Evolutionary conservation across 2,329 filamentous ascomycete species (phyloP), one percentile per base, ranked within the genome.

Genomic region (Botrytis aclada): DNA sequence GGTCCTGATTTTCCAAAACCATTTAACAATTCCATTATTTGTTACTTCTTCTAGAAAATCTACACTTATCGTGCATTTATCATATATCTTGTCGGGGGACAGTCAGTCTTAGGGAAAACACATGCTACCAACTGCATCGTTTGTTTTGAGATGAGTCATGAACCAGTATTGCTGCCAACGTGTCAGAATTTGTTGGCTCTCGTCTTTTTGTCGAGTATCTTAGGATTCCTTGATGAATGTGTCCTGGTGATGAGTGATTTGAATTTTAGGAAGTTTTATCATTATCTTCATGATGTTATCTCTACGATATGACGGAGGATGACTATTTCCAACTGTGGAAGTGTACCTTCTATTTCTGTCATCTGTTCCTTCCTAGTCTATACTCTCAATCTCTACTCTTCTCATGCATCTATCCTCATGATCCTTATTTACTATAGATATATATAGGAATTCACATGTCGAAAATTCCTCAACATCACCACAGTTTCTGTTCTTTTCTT

Each of bases 261-360:
- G 16, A 18, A 25, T n/a, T 41, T 2, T 9, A 22, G 47, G 32
- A 39, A 20, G 9, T 5, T 18, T 18, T 39, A 41, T 64, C 16
- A 22, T 25, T 37, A 9, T 22, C 8, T 34, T 25, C 32, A 32
- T 43, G 54, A 32, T 65, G 34, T 2, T 18, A 2, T 56, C n/a
- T 56, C 65, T 56, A 1, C 2, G 22, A 71, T 1, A 64, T n/a
- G n/a, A 16, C 4, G 45, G 34, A n/a, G 29, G 1, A 51, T 25
- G 18, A 12, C 25, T 29, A 20, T 7, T 47, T 32, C 1, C 7
- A 39, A 8, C 29, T 16, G 32, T 37, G 12, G n/a, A 54, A 25
- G 32, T 32, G 12, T 39, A 20, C 62, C 45, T 73, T 79, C 79
- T 22, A 70, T 20, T 39, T 32, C 67, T 18, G 29, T 61, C 16